phyloP scores from a whole-genome alignment of 768 basidiomycete genomes.

The Suillus placidus region DNA sequence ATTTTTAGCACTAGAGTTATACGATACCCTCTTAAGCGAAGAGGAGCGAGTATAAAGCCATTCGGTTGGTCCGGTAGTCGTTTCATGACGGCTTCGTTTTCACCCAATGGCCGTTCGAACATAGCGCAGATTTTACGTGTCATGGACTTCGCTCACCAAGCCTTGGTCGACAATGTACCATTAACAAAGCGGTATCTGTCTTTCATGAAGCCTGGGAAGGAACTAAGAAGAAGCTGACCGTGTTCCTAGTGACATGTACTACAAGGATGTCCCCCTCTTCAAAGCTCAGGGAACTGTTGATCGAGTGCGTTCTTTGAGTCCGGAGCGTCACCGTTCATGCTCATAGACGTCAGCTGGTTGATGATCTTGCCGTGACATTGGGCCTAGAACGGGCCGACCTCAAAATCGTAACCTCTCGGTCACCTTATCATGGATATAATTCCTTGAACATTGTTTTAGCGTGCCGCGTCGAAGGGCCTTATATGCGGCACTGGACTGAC shows the following conservation, averaged over 20 bases:
- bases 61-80: slow-evolving; percentile 38
- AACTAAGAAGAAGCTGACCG: slow-evolving; percentile 11
- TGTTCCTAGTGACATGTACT: slow-evolving; percentile 77
- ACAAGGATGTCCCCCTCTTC: slow-evolving; percentile 82
- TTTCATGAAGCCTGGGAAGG: background rate
- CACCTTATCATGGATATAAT: background rate
- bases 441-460: slow-evolving; percentile 45
- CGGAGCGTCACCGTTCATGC: slow-evolving; percentile 2
- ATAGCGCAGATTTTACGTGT: slow-evolving; percentile 72
- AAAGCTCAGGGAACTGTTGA: slow-evolving; percentile 79
- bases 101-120: slow-evolving; percentile 4
- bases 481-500: slow-evolving; percentile 67
- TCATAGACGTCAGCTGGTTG: slow-evolving; percentile 64
- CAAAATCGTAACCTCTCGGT: slow-evolving; percentile 58
- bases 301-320: slow-evolving; percentile 45
- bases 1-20: slow-evolving; percentile 23
- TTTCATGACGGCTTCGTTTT: background rate
- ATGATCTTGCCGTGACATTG: slow-evolving; percentile 87
- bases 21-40: slow-evolving; percentile 41
- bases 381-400: slow-evolving; percentile 72
- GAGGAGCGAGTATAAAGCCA: slow-evolving; percentile 39
- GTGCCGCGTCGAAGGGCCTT: slow-evolving; percentile 89
- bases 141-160: slow-evolving; percentile 71
- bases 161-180: slow-evolving; percentile 54
- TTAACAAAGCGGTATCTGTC: slow-evolving; percentile 64